Percentiles rank a stretch among this genome's conserved stretches.
Conservation (phyloP, 768 basidiomycete species). For the Boletus insuetus region DNA sequence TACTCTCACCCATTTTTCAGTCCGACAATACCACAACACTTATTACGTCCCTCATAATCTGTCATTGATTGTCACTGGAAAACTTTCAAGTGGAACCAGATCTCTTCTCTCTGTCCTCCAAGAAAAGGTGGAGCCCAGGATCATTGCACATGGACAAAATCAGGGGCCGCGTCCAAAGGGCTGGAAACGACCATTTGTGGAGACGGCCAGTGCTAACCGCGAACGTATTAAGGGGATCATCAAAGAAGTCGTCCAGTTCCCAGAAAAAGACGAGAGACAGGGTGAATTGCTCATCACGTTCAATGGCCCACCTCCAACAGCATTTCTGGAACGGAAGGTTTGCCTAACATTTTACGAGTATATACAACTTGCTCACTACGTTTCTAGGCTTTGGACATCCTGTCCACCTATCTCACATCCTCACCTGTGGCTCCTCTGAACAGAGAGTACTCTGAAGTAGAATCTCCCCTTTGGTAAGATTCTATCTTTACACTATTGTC, state of each 20-base stretch:
- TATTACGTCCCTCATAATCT: slow-evolving; percentile 96
- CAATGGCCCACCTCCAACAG: slow-evolving; percentile 71
- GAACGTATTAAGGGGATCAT: slow-evolving; percentile 49
- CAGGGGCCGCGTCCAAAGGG: slow-evolving; percentile 66
- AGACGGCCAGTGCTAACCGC: slow-evolving; percentile 73
- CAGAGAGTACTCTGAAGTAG: slow-evolving; percentile 91
- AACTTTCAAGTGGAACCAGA: slow-evolving; percentile 69
- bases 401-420: slow-evolving; percentile 87
- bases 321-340: slow-evolving; percentile 72
- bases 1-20: slow-evolving; percentile 40
- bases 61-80: slow-evolving; percentile 85
- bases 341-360: neutral
- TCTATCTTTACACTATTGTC: neutral
- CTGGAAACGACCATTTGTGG: slow-evolving; percentile 94
- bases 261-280: slow-evolving; percentile 94
- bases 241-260: slow-evolving; percentile 81
- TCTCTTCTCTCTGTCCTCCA: slow-evolving; percentile 83
- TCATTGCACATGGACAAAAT: slow-evolving; percentile 72
- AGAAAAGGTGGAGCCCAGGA: slow-evolving; percentile 75
- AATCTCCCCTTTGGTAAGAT: slow-evolving; percentile 80
- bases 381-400: slow-evolving; percentile 73
- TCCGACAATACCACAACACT: slow-evolving; percentile 81
- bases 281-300: slow-evolving; percentile 81
- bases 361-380: neutral
- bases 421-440: slow-evolving; percentile 78